These are phyloP conservation scores for Cystobasidium pallidum DNA, from an alignment of 1,284 basidiomycete genomes.

Conservation along the genomic window DNA sequence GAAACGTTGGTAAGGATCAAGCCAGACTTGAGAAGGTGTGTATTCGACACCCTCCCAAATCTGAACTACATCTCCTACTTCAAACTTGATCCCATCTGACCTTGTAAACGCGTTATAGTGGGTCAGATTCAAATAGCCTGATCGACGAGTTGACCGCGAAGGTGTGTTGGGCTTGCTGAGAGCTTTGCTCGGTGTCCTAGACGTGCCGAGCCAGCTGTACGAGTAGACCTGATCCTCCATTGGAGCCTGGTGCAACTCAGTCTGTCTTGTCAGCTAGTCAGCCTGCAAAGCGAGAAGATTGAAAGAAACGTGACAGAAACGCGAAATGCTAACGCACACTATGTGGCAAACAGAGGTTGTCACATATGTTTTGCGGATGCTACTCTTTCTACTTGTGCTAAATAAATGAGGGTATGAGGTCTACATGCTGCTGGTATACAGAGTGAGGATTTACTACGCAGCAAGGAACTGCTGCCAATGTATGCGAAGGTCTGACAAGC, in stretches of 20 bases:
- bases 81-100: slow-evolving; percentile 38
- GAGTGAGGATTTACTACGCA: neutral
- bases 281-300: neutral
- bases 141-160: slow-evolving; percentile 38
- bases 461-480: slow-evolving; percentile 19
- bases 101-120: slow-evolving; percentile 42
- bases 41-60: slow-evolving; percentile 39
- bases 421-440: neutral
- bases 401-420: neutral
- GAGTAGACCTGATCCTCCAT: slow-evolving; percentile 27
- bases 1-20: slow-evolving; percentile 34
- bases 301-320: neutral
- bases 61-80: slow-evolving; percentile 40
- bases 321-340: too few relatives aligned
- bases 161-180: slow-evolving; percentile 18
- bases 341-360: neutral
- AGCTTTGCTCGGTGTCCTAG: slow-evolving; percentile 27
- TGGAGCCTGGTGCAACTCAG: neutral
- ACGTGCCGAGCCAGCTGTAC: slow-evolving; percentile 37
- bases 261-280: neutral
- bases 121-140: slow-evolving; percentile 41
- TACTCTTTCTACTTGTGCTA: neutral
- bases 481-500: neutral
- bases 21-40: slow-evolving; percentile 36
- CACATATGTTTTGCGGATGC: neutral